Conservation (phyloP, 202 grass and related monocot species). For the Thinopyrum obtusiflorum region DNA sequence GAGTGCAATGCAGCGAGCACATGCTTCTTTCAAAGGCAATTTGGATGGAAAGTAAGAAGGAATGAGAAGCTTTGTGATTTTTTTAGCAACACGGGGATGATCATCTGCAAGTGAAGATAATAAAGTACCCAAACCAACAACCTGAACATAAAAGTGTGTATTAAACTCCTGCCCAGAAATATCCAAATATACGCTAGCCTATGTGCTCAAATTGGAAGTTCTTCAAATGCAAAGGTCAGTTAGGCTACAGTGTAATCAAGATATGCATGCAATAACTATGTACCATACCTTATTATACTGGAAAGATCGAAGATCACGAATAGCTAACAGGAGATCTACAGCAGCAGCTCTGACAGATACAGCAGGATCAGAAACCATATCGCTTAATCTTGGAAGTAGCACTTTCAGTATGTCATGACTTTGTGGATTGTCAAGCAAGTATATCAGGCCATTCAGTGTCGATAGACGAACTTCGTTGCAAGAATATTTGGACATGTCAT, state of each 20-base stretch:
- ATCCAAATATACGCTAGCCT: conserved; percentile 1
- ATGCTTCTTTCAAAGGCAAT: conserved; percentile 62
- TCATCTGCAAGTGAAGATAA: conserved; percentile 81
- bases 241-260: background rate
- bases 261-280: background rate
- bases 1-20: conserved; percentile 64
- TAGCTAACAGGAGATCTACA: conserved; percentile 83
- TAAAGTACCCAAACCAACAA: conserved; percentile 64
- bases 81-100: conserved; percentile 78
- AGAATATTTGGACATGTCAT: conserved; percentile 76
- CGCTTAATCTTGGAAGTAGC: conserved; percentile 69
- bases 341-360: conserved; percentile 66
- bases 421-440: conserved; percentile 87
- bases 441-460: conserved; percentile 76
- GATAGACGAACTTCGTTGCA: conserved; percentile 80
- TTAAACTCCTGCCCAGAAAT: background rate
- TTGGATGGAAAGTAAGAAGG: conserved; percentile 94
- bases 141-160: conserved; percentile 42
- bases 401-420: conserved; percentile 93
- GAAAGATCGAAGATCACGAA: conserved; percentile 72
- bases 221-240: background rate
- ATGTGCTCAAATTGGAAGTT: conserved; percentile 21
- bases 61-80: conserved; percentile 87
- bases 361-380: conserved; percentile 66
- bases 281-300: conserved; percentile 77